Conservation (phyloP, 176 grass and related monocot species). For the Eleusine indica region DNA sequence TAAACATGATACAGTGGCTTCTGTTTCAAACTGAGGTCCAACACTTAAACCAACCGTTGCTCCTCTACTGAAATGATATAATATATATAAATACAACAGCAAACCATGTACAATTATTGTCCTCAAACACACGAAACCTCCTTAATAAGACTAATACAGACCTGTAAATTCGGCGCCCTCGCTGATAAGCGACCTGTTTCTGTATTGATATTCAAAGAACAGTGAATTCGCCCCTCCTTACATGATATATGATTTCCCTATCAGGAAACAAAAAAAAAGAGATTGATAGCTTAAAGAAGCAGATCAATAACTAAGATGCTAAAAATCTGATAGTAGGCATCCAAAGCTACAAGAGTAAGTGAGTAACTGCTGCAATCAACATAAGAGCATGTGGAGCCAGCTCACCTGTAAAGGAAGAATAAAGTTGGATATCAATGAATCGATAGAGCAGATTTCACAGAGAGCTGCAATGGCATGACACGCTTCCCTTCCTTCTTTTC, state of each 20-base stretch:
- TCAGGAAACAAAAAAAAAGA: constrained; percentile 11
- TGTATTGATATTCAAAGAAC: constrained; percentile 96
- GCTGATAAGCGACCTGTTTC: constrained; percentile 96
- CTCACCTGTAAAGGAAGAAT: constrained; percentile 91
- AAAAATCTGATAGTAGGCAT: constrained; percentile 15
- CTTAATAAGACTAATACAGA: constrained; percentile 34
- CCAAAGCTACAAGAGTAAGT: background rate
- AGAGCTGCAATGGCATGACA: constrained; percentile 89
- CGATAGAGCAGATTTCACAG: constrained; percentile 86
- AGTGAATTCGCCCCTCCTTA: constrained; percentile 75
- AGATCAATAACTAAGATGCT: constrained; percentile 7
- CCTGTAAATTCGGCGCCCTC: constrained; percentile 96
- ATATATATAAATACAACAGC: constrained; percentile 4
- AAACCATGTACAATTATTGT: constrained; percentile 10
- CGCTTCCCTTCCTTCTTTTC: constrained; percentile 80
- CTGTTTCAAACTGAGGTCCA: background rate
- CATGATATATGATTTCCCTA: constrained; percentile 94
- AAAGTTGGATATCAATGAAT: constrained; percentile 93
- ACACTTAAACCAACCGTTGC: background rate
- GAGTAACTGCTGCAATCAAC: constrained; percentile 8
- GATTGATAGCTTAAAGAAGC: constrained; percentile 30
- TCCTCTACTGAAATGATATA: constrained; percentile 28
- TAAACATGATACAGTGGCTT: background rate
- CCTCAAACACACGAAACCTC: background rate
- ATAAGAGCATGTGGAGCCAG: constrained; percentile 25